phyloP scores from a whole-genome alignment of 2,329 filamentous ascomycete genomes.

The Beauveria bassiana region DNA sequence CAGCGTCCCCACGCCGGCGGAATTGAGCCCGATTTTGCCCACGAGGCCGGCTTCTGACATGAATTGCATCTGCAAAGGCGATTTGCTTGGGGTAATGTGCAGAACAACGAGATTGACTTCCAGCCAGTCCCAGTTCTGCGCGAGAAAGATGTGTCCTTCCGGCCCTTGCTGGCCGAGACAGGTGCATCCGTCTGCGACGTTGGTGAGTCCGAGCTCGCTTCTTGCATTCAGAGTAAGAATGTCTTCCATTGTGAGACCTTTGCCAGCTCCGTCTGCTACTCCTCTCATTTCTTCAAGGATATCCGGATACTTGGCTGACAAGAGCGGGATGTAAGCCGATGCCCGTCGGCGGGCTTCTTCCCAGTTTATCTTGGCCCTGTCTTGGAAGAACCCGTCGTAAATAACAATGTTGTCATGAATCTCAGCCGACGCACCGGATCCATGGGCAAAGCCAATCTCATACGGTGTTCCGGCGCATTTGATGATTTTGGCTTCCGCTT shows the following conservation, averaged over 20 bases:
- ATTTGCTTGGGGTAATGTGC: neutral
- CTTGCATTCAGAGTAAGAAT: neutral
- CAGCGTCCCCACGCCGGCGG: neutral
- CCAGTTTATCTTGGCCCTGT: neutral
- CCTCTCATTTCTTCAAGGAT: conserved; percentile 4
- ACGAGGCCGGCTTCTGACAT: neutral
- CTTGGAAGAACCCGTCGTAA: neutral
- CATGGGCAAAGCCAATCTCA: neutral
- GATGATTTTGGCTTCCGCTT: neutral
- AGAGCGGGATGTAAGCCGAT: neutral
- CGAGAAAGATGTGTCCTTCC: conserved; percentile 3
- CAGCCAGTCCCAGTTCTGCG: conserved; percentile 7
- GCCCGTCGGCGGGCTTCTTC: neutral
- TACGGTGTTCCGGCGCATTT: neutral
- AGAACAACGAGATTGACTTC: neutral
- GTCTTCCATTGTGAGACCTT: neutral
- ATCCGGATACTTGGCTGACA: neutral
- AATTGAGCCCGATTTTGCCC: conserved; percentile 1
- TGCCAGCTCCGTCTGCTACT: neutral
- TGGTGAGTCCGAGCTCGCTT: conserved; percentile 4
- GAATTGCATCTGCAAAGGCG: neutral
- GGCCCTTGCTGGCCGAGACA: neutral
- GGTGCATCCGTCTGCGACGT: conserved; percentile 4
- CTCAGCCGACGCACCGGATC: neutral
- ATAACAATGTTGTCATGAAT: neutral